Percentiles rank a stretch among this genome's conserved stretches.
These are phyloP conservation scores for Hypomontagnella submonticulosa DNA, from an alignment of 495 filamentous ascomycete species.

Conservation along the genomic window DNA sequence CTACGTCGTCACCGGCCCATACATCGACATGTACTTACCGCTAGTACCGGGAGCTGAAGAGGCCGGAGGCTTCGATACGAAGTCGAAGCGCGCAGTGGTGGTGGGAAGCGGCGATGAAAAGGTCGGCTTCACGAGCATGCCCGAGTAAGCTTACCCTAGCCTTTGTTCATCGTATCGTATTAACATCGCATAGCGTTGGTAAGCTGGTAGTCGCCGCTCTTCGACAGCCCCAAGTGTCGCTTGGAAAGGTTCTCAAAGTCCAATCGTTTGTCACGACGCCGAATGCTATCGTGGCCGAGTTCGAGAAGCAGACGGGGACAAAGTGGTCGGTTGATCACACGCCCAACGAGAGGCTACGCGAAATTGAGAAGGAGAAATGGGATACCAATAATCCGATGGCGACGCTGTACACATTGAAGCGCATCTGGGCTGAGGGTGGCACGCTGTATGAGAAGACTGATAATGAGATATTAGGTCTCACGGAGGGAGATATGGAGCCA, in stretches of 20 bases:
- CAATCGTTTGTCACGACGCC: slow-evolving; percentile 77
- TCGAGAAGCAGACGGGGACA: slow-evolving; percentile 70
- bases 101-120: slow-evolving; percentile 65
- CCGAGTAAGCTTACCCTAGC: slow-evolving; percentile 64
- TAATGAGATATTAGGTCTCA: slow-evolving; percentile 66
- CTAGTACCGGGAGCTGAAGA: slow-evolving; percentile 47
- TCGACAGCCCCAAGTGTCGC: slow-evolving; percentile 61
- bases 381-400: slow-evolving; percentile 62
- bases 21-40: slow-evolving; percentile 71
- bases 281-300: slow-evolving; percentile 69
- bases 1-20: slow-evolving; percentile 77
- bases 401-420: slow-evolving; percentile 66
- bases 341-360: slow-evolving; percentile 60
- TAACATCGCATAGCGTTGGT: slow-evolving; percentile 64
- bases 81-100: slow-evolving; percentile 66
- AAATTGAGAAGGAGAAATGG: slow-evolving; percentile 67
- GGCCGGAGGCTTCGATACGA: slow-evolving; percentile 66
- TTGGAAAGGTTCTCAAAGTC: slow-evolving; percentile 69
- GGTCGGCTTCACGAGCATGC: slow-evolving; percentile 73
- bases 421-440: slow-evolving; percentile 78
- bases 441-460: slow-evolving; percentile 75
- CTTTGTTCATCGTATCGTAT: slow-evolving; percentile 8
- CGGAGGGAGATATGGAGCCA: slow-evolving; percentile 57
- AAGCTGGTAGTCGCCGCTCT: slow-evolving; percentile 70
- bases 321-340: slow-evolving; percentile 67